Evolutionary conservation across 352 stramenopile genomes (phyloP).

Genomic region (Phytophthora europaea): DNA sequence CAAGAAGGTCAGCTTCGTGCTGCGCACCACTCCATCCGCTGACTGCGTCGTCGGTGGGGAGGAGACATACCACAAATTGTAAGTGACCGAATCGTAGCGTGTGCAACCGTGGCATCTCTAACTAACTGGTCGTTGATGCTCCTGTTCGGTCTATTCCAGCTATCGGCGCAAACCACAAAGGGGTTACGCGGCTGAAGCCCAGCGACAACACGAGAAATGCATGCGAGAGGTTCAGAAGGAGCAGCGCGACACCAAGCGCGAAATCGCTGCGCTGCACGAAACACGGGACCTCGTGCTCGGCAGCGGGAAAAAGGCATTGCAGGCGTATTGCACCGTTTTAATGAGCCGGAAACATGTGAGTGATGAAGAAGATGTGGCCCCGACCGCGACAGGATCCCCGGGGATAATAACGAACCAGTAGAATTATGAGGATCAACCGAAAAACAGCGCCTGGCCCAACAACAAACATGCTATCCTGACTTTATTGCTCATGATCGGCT

Average conservation of each 20-base stretch:
- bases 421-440: background rate
- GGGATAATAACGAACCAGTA: constrained; percentile 3
- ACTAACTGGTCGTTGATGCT: background rate
- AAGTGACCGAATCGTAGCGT: constrained; percentile 20
- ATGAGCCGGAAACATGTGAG: constrained; percentile 59
- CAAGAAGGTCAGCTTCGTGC: constrained; percentile 77
- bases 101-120: background rate
- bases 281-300: constrained; percentile 75
- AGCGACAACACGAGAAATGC: constrained; percentile 67
- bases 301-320: constrained; percentile 77
- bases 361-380: constrained; percentile 43
- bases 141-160: constrained; percentile 27
- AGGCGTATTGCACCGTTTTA: constrained; percentile 76
- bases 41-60: constrained; percentile 82
- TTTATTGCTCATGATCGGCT: too few species aligned
- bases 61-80: constrained; percentile 86
- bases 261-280: constrained; percentile 69
- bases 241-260: constrained; percentile 63
- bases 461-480: too few species aligned
- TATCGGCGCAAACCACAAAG: constrained; percentile 59
- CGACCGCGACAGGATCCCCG: constrained; percentile 1
- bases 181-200: constrained; percentile 54
- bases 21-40: constrained; percentile 77
- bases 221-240: constrained; percentile 66
- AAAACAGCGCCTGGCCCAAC: background rate